phyloP scores from a whole-genome alignment of 176 grass and related monocot species.

The Zoysia japonica region DNA sequence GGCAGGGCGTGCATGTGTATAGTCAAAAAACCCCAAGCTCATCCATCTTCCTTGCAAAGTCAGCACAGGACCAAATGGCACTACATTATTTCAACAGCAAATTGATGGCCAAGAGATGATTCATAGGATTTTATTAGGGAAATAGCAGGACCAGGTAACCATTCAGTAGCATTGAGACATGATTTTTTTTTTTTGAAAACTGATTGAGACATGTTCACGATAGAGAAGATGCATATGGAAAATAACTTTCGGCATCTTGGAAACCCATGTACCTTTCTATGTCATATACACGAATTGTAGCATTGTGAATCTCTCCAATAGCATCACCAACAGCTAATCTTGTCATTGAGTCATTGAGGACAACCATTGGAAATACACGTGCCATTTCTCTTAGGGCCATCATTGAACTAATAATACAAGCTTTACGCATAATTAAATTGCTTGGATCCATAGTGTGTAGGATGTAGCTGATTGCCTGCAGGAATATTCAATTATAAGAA shows the following conservation, averaged over 20 bases:
- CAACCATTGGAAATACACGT: conserved; percentile 95
- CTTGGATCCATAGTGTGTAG: conserved; percentile 98
- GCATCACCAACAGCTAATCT: conserved; percentile 88
- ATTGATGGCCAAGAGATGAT: neutral
- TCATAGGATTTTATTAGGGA: neutral
- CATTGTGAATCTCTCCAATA: conserved; percentile 85
- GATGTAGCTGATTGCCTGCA: conserved; percentile 71
- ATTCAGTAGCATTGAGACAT: neutral
- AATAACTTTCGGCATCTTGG: conserved; percentile 28
- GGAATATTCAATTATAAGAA: conserved; percentile 23
- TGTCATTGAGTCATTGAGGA: conserved; percentile 78
- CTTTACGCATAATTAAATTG: conserved; percentile 96
- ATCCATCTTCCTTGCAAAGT: neutral
- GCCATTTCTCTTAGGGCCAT: conserved; percentile 94
- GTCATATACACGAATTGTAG: conserved; percentile 86
- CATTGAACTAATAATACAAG: conserved; percentile 82
- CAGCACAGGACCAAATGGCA: neutral
- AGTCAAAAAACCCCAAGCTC: neutral
- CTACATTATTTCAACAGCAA: neutral
- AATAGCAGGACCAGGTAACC: neutral
- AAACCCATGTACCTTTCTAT: conserved; percentile 70
- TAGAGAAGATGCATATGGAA: conserved; percentile 17
- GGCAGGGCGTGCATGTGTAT: too few species aligned
- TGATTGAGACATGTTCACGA: conserved; percentile 5
- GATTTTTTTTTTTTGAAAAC: too few species aligned